Conservation (phyloP, 352 stramenopile genomes). For the Detonula confervacea region DNA sequence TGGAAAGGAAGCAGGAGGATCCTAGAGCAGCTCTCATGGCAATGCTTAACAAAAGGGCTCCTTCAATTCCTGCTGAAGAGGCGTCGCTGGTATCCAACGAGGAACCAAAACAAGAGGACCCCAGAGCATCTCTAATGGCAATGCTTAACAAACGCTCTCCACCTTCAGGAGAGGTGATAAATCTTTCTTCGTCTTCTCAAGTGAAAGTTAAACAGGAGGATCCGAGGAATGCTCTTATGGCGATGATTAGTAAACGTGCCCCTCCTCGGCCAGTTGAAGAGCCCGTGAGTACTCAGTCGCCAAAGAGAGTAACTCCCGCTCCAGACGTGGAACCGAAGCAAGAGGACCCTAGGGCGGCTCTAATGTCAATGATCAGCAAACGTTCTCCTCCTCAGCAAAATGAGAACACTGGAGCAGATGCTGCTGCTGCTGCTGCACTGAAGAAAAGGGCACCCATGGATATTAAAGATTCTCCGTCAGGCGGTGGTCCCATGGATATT, state of each 20-base stretch:
- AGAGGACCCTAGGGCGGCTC: not conserved
- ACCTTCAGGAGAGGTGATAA: not conserved
- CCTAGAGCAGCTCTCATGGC: slow-evolving; percentile 15
- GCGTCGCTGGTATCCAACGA: not conserved
- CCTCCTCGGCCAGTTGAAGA: not conserved
- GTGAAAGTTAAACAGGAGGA: not conserved
- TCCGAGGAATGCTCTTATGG: not conserved
- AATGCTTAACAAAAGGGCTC: slow-evolving; percentile 24
- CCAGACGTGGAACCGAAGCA: not conserved
- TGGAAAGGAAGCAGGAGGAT: not conserved
- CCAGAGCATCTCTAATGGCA: slow-evolving; percentile 15
- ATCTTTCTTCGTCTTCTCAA: not conserved
- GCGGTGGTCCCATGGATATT: no score
- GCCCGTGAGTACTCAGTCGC: not conserved
- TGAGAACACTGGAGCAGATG: not conserved
- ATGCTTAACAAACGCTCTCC: slow-evolving; percentile 26
- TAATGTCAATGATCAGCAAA: slow-evolving; percentile 5
- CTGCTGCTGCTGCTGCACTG: not conserved
- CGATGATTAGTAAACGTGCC: not conserved
- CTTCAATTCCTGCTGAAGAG: not conserved
- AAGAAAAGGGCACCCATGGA: not conserved
- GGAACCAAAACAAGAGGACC: not conserved
- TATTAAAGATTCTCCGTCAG: no score
- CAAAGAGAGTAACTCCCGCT: no score
- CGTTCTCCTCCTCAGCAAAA: not conserved